A percentile compares a stretch with the other conserved stretches of the same genome.
phyloP scores from a whole-genome alignment of 2,329 filamentous ascomycete genomes.

The Claviceps capensis region DNA sequence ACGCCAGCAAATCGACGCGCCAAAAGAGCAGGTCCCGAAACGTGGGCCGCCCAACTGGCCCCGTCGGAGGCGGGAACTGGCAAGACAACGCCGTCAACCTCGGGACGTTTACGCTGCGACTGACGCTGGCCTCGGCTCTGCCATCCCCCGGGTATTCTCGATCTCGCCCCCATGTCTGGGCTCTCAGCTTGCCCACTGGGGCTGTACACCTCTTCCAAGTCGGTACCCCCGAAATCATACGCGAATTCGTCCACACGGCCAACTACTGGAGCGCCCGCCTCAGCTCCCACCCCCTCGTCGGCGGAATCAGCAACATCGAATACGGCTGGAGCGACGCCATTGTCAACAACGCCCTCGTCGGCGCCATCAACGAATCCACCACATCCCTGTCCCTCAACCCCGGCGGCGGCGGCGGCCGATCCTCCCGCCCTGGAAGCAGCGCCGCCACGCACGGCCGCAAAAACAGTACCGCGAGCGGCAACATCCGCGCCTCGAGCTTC shows the following conservation, averaged over 20 bases:
- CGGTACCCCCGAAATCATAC: slow-evolving; percentile 84
- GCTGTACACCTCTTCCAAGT: slow-evolving; percentile 98
- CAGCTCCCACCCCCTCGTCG: slow-evolving; percentile 83
- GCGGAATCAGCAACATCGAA: slow-evolving; percentile 91
- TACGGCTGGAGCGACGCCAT: slow-evolving; percentile 90
- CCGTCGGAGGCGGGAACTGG: slow-evolving; percentile 95
- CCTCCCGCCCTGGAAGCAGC: slow-evolving; percentile 37
- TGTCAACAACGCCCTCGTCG: slow-evolving; percentile 47
- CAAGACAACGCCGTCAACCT: slow-evolving; percentile 88
- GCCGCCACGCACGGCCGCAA: slow-evolving; percentile 26
- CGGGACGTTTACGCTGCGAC: slow-evolving; percentile 74
- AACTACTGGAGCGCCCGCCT: slow-evolving; percentile 97
- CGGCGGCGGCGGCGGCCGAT: slow-evolving; percentile 11
- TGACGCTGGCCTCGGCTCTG: slow-evolving; percentile 81
- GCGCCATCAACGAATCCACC: slow-evolving; percentile 35
- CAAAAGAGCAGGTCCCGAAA: slow-evolving; percentile 47
- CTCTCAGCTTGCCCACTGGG: slow-evolving; percentile 77
- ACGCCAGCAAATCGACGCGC: slow-evolving; percentile 60
- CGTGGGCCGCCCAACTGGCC: slow-evolving; percentile 37
- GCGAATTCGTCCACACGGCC: slow-evolving; percentile 84
- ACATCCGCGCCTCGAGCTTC: slow-evolving; percentile 43
- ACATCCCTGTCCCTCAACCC: slow-evolving; percentile 9
- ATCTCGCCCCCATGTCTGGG: slow-evolving; percentile 82
- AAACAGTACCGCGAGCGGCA: slow-evolving; percentile 36
- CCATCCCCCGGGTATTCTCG: slow-evolving; percentile 90